phyloP scores from a whole-genome alignment of 176 grass and related monocot genomes.

The Bothriochloa decipiens region DNA sequence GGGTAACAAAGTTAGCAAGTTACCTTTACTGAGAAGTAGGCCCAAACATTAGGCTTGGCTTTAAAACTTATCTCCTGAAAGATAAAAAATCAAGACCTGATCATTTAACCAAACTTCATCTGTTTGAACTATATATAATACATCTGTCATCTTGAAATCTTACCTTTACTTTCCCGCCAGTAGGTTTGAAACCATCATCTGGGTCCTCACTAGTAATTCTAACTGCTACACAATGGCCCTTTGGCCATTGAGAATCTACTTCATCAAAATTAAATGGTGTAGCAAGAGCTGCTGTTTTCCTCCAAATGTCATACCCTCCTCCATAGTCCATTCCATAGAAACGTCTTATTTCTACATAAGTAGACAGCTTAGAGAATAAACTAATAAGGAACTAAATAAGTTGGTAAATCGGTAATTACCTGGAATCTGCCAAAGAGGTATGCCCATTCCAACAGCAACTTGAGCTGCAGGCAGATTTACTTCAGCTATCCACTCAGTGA shows the following conservation, averaged over 20 bases:
- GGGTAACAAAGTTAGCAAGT: constrained; percentile 29
- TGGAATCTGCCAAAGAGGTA: constrained; percentile 96
- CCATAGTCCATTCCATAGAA: constrained; percentile 96
- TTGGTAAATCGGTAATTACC: constrained; percentile 49
- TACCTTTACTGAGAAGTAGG: constrained; percentile 99
- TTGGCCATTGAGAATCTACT: constrained; percentile 78
- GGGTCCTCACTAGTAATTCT: constrained; percentile 95
- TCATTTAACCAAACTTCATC: constrained; percentile 29
- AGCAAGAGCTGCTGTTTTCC: constrained; percentile 73
- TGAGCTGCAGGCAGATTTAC: constrained; percentile 96
- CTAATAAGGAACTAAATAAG: neutral
- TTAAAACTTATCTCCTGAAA: constrained; percentile 96
- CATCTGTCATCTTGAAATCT: constrained; percentile 27
- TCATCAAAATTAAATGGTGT: constrained; percentile 94
- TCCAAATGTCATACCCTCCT: constrained; percentile 87
- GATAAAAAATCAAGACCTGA: constrained; percentile 10
- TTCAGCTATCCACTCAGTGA: constrained; percentile 98
- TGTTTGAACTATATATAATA: constrained; percentile 27
- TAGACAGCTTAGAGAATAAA: constrained; percentile 19
- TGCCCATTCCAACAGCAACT: constrained; percentile 97
- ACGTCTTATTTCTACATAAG: constrained; percentile 82
- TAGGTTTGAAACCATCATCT: constrained; percentile 99
- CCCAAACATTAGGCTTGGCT: constrained; percentile 97
- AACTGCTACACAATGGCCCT: constrained; percentile 94
- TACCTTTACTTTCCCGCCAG: constrained; percentile 95